Evolutionary conservation across 1,284 basidiomycete genomes (phyloP).

Genomic region (Fomitopsis pinicola): DNA sequence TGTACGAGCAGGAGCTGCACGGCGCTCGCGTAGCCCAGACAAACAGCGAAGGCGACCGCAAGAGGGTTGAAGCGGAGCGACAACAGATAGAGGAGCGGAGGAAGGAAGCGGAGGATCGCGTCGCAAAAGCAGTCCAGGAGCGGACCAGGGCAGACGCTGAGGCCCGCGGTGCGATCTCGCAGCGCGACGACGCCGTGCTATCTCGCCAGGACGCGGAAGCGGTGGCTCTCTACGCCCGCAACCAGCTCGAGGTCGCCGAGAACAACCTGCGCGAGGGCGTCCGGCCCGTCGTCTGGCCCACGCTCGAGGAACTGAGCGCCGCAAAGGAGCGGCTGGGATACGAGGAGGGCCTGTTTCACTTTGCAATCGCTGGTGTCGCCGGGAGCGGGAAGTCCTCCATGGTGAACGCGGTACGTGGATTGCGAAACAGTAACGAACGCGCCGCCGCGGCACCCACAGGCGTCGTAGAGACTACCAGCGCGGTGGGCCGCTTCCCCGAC

Average conservation of each 20-base stretch:
- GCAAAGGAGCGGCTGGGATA: background rate
- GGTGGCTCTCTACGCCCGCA: background rate
- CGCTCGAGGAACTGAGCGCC: background rate
- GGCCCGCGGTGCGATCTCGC: background rate
- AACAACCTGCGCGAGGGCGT: background rate
- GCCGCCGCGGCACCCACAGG: background rate
- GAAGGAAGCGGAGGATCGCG: background rate
- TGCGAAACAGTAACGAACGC: background rate
- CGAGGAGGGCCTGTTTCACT: background rate
- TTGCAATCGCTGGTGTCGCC: background rate
- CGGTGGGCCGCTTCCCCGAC: background rate
- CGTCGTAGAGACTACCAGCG: background rate
- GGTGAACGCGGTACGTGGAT: background rate
- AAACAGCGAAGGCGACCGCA: background rate
- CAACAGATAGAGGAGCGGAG: background rate
- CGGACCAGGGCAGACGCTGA: background rate
- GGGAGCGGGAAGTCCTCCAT: background rate
- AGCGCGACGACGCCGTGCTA: background rate
- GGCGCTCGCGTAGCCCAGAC: background rate
- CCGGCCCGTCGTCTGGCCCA: background rate
- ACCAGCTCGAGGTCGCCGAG: background rate
- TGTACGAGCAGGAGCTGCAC: background rate
- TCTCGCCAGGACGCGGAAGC: background rate
- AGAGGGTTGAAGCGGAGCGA: background rate
- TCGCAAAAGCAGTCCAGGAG: background rate